Base-by-base conservation (phyloP, 306 rosid species). In the Acacia melanoxylon region DNA sequence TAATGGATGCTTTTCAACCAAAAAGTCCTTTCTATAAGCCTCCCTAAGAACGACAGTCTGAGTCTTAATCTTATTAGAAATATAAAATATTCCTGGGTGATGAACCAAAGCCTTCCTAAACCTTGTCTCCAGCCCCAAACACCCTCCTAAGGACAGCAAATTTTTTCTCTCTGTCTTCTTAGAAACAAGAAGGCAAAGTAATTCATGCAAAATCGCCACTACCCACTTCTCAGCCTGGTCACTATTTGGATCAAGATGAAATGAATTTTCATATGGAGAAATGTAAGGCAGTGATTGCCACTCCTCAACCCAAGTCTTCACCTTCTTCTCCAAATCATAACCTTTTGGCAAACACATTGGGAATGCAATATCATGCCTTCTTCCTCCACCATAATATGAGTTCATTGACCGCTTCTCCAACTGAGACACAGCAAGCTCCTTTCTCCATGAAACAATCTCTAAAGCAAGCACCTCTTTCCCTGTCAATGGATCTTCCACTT, bases 261-360 rank as follows among this genome's bases (percentile, higher is more conserved):
- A 86, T 22, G 91, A 93, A 77, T 92, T 78, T 87, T 91, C 92
- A n/a, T 90, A 94, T 11, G 96, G 94, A 4, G 96, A 92, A 82
- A 94, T 83, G 80, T 94, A 94, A 16, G 98, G 97, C 91, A 94
- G 81, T n/a, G 61, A 45, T 86, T 94, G 94, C 97, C 98, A 94
- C 75, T 83, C 82, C 80, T 90, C 89, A 46, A 91, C 90, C 98
- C 98, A 94, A 19, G 81, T 85, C 83, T 72, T 86, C 68, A 92
- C 88, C 87, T 75, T 89, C 87, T 92, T 94, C 85, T 80, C 90
- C 85, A 94, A 84, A 69, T 89, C 95, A 84, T 89, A 94, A 68
- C 95, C 93, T 67, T 83, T 89, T 1, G 97, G 93, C n/a, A 91
- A 90, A 87, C 82, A 73, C 86, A 91, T 85, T 16, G 93, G 94